These are phyloP conservation scores for Rhododendron kiyosumense DNA, from an alignment of 148 eudicot species.

Conservation along the genomic window DNA sequence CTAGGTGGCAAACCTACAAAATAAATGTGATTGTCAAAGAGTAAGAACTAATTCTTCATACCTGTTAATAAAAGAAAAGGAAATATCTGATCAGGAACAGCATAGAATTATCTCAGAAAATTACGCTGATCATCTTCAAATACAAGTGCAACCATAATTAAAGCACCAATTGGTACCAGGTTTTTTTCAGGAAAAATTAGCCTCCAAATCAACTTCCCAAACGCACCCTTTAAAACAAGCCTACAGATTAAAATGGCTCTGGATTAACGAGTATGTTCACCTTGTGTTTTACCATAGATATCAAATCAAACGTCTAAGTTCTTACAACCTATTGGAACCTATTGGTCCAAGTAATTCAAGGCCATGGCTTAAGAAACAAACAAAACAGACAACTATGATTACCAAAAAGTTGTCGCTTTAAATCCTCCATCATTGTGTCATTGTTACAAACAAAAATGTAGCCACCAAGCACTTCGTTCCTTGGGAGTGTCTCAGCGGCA, in stretches of 20 bases:
- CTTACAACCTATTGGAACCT: not conserved
- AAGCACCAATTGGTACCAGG: not conserved
- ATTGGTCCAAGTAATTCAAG: not conserved
- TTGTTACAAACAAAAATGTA: constrained; percentile 89
- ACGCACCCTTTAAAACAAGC: not conserved
- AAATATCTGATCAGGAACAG: not conserved
- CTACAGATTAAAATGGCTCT: not conserved
- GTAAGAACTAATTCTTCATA: not conserved
- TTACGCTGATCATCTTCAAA: not conserved
- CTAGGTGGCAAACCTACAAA: constrained; percentile 92
- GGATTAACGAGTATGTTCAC: not conserved
- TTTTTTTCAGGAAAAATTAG: not conserved
- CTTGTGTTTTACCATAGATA: not conserved
- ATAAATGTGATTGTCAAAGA: constrained; percentile 13
- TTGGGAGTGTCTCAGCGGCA: constrained; percentile 90
- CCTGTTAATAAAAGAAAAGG: not conserved
- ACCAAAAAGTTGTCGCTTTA: constrained; percentile 87
- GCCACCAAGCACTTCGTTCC: constrained; percentile 96
- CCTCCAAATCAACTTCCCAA: not conserved
- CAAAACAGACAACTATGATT: constrained; percentile 12
- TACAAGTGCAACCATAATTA: not conserved
- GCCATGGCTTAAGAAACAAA: not conserved
- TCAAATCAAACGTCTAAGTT: not conserved
- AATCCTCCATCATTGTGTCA: constrained; percentile 81
- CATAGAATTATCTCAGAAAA: not conserved